phyloP scores from a whole-genome alignment of 2,329 filamentous ascomycete species.

The Arthrobotrys iridis region DNA sequence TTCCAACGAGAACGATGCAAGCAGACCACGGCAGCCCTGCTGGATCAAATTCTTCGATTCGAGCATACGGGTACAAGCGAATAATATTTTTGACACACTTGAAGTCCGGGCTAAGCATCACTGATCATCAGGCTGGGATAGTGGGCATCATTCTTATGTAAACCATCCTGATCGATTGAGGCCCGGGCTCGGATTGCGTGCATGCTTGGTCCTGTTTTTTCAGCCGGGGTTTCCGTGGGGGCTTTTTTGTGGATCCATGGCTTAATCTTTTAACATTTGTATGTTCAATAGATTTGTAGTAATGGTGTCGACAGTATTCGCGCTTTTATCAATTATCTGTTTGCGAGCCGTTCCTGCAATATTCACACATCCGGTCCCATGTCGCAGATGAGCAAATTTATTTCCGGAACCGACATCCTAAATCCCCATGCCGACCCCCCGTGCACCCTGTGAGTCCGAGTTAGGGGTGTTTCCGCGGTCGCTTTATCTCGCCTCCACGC shows the following conservation, averaged over 20 bases:
- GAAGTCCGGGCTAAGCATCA: conserved; percentile 20
- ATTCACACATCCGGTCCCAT: conserved; percentile 22
- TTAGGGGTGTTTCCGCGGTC: conserved; percentile 21
- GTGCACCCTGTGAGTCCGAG: conserved; percentile 29
- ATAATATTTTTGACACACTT: conserved; percentile 2
- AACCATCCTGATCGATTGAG: conserved; percentile 24
- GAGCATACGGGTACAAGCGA: conserved; percentile 52
- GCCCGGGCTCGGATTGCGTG: conserved; percentile 18
- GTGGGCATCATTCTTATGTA: conserved; percentile 21
- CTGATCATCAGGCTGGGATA: conserved; percentile 9
- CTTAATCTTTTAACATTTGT: conserved; percentile 3
- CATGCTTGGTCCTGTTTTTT: conserved; percentile 21
- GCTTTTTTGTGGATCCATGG: conserved; percentile 14
- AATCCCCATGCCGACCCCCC: conserved; percentile 46
- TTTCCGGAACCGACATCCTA: conserved; percentile 52
- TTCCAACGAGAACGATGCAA: conserved; percentile 44
- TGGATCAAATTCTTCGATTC: conserved; percentile 38
- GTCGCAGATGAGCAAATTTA: conserved; percentile 49
- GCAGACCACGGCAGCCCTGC: conserved; percentile 38
- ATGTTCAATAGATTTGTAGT: conserved; percentile 7
- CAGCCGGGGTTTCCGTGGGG: conserved; percentile 35
- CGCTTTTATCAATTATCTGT: conserved; percentile 1
- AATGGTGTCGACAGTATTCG: conserved; percentile 17
- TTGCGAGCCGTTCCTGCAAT: conserved; percentile 11
- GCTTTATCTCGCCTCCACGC: conserved; percentile 24